A percentile compares a stretch with the other conserved stretches of the same genome.
These are phyloP conservation scores for slime mould (Dictyostelium discoideum) DNA, from an alignment of 78 protist species.

Conservation along the genomic window DNA sequence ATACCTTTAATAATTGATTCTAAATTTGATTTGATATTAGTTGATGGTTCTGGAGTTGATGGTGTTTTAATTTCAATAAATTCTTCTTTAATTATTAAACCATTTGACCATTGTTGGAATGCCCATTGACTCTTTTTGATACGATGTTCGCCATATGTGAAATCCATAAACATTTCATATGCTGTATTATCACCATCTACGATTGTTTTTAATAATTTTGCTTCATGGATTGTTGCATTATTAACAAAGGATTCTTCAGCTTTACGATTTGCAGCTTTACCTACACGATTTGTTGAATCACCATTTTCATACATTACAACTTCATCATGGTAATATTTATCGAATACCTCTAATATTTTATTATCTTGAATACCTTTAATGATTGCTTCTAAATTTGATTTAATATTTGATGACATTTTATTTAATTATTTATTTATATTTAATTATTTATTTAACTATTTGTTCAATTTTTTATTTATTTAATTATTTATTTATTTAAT, in stretches of 20 bases:
- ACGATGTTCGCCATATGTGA: conserved; percentile 38
- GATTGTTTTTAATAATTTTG: conserved; percentile 12
- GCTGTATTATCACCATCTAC: neutral
- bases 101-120: conserved; percentile 47
- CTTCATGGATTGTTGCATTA: conserved; percentile 34
- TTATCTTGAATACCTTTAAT: no score
- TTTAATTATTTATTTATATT: no score
- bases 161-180: neutral
- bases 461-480: no score
- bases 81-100: conserved; percentile 30
- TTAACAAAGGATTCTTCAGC: conserved; percentile 22
- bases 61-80: conserved; percentile 3
- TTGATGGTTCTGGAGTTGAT: neutral
- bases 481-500: no score
- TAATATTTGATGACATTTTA: no score
- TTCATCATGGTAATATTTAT: neutral
- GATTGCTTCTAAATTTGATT: no score
- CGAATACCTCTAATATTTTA: no score
- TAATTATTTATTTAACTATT: no score
- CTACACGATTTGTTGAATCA: conserved; percentile 51
- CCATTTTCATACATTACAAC: conserved; percentile 50
- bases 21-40: no score
- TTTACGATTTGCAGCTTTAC: conserved; percentile 27
- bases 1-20: conserved; percentile 8
- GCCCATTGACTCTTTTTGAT: conserved; percentile 54